Base-by-base conservation (phyloP, 371 early-diverging fungal species). In the Mucor lusitanicus region DNA sequence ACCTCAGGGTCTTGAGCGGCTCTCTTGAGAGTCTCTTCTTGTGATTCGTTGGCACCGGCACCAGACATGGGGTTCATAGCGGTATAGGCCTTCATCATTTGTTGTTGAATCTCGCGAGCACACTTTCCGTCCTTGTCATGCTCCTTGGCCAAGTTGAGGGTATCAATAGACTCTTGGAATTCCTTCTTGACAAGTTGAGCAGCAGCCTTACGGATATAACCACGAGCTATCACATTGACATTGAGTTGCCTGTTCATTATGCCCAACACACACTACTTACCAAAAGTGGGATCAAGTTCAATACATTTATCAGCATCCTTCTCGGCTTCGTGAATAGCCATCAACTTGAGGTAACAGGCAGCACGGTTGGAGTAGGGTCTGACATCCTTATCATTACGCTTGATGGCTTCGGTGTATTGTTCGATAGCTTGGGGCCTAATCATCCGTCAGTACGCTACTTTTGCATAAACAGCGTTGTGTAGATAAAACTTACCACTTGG, bases 171-270 rank as follows among this genome's bases (percentile, higher is more conserved):
- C 75, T 95, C 92, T 35, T 86, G 82, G 72, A 89, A 96, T 60
- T 99, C 98, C 76, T 90, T 91, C 88, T 92, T 95, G 61, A 91
- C 82, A 76, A 91, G 90, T 73, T 92, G 89, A 67, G 96, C 89
- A n/a, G 92, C 92, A 46, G 97, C 97, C 87, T 97, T 97, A 76
- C 99, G 95, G 62, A 96, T 89, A 78, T 99, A 98, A 42, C 95
- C 98, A 87, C 98, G 97, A 65, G 92, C 89, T 84, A 61, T 19
- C n/a, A n/a, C n/a, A n/a, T n/a, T n/a, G n/a, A n/a, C n/a, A 35
- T 35, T 35, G 35, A 35, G 35, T 35, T 5, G 35, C 17, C 0
- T 54, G 11, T 28, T 12, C 27, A 11, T 59, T 30, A 30, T 30
- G 30, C 30, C 23, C 13, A 1, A 44, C 3, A 48, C 17, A 44